Evolutionary conservation across 768 basidiomycete species (phyloP).

Genomic region (Panus rudis): DNA sequence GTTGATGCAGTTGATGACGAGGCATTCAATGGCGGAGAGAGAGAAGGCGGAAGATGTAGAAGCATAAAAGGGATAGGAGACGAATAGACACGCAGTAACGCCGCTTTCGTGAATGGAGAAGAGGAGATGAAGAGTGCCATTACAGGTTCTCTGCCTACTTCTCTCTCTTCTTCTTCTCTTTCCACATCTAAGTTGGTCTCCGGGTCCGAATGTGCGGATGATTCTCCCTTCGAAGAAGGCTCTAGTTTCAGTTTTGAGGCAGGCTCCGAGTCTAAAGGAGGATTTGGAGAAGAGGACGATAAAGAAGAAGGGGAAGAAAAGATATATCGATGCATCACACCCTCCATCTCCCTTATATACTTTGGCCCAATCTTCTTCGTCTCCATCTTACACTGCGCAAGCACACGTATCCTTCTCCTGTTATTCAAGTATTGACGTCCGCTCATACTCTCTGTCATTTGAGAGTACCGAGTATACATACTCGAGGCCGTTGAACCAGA

Average conservation of each 20-base stretch:
- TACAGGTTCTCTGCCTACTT: constrained; percentile 24
- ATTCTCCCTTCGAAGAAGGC: too few relatives aligned
- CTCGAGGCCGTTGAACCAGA: constrained; percentile 1
- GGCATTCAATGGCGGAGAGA: too few relatives aligned
- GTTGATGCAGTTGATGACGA: too few relatives aligned
- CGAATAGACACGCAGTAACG: constrained; percentile 62
- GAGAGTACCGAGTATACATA: background rate
- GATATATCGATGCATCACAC: constrained; percentile 58
- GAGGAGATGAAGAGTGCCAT: constrained; percentile 79
- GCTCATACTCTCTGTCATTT: background rate
- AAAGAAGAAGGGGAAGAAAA: background rate
- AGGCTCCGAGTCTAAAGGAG: background rate
- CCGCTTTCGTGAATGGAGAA: constrained; percentile 68
- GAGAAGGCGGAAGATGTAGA: constrained; percentile 58
- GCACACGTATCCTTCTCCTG: constrained; percentile 63
- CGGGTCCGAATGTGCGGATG: too few relatives aligned
- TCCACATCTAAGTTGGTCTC: constrained; percentile 5
- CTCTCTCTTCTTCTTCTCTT: background rate
- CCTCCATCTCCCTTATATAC: constrained; percentile 85
- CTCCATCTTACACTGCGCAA: constrained; percentile 91
- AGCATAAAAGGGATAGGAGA: constrained; percentile 77
- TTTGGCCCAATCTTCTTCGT: constrained; percentile 73
- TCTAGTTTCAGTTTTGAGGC: too few relatives aligned
- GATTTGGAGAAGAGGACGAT: background rate
- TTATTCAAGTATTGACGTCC: constrained; percentile 20